Base-by-base conservation (phyloP, 495 filamentous ascomycete species). In the Lindgomyces ingoldianus region DNA sequence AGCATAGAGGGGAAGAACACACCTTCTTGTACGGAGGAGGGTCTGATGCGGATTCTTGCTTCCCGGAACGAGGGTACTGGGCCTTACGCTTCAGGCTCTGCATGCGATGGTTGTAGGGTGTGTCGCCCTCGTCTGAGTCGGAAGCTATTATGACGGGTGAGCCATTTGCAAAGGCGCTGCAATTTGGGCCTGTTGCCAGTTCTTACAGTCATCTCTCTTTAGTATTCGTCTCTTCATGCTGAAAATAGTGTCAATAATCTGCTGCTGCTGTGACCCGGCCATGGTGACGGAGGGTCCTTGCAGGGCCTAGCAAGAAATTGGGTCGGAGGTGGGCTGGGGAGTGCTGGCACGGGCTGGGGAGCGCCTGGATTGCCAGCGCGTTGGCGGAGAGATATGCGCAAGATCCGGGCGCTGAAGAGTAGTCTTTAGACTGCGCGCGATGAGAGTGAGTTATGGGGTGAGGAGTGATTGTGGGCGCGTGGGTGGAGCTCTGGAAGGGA, bases 71-170 rank as follows among this genome's bases (percentile, higher is more conserved):
- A 45, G 95, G 85, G 75, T 89, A 90, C 73, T 85, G 83, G 44
- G 92, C 87, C 71, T 89, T 89, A 70, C 83, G 88, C 76, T 90
- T 90, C 60, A 98, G 83, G 74, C 96, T 99, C 74, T 96, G 90
- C 48, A 90, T 91, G 70, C 93, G 90, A 75, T 96, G 8, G 89
- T 92, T 54, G 85, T 85, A 72, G 86, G 83, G 44, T 85, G 83
- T 70, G 94, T 90, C 45, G 87, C 84, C 57, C 65, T 91, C 89
- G 74, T 97, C 94, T 21, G 91, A 91, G 70, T 93, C 92, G 46
- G 90, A 90, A 50, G 89, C 92, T 96, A 72, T 29, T 63, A 60
- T 22, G 59, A 60, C 39, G 55, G 68, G 65, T 8, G 16, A 24
- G 18, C 33, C 33, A 14, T 6, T 14, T 39, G 33, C 33, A 14